Evolutionary conservation across 257 asterid species (phyloP), one percentile per base, ranked within the genome.

Genomic region (Verbascum thapsus): DNA sequence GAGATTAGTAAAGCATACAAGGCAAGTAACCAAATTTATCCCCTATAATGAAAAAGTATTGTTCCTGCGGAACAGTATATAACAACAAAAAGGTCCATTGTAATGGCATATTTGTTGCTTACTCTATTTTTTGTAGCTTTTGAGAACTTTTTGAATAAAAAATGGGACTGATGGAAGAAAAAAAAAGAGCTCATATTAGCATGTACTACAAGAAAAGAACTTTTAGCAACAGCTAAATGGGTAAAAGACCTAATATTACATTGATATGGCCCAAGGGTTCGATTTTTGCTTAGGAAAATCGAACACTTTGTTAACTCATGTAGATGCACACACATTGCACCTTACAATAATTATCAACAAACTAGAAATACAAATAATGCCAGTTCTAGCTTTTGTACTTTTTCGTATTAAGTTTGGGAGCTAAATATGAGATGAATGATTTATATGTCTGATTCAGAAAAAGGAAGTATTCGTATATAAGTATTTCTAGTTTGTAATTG

Each of bases 11-110:
- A 53, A 53, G 79, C 77, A 70, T 13, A 5, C 72, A 78, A 81
- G 87, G 83, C 87, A 81, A 81, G 87, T 72, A 72, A 81, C 48
- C 61, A 53, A 64, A 67, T 10, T 60, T 81, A 76, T 76, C 81
- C 61, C 54, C 32, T 26, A 1, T 26, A 70, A 60, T 54, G 59
- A 63, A 70, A 73, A 61, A 62, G 74, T 44, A 15, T 32, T 38
- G 35, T 50, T 22, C 56, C 26, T 11, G 6, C 9, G 19, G 15
- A 52, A 42, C 12, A 16, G 62, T 38, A 35, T 19, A 44, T 44
- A 17, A 16, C 12, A 54, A 32, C n/a, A 44, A 57, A 61, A 9
- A 10, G 58, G 52, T 52, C 9, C 62, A n/a, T 12, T n/a, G 17
- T 39, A n/a, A 19, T 18, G 30, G 44, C 51, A 52, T 10, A 62